Evolutionary conservation across 441 rosid genomes (phyloP).

Genomic region (Gossypium lobatum): DNA sequence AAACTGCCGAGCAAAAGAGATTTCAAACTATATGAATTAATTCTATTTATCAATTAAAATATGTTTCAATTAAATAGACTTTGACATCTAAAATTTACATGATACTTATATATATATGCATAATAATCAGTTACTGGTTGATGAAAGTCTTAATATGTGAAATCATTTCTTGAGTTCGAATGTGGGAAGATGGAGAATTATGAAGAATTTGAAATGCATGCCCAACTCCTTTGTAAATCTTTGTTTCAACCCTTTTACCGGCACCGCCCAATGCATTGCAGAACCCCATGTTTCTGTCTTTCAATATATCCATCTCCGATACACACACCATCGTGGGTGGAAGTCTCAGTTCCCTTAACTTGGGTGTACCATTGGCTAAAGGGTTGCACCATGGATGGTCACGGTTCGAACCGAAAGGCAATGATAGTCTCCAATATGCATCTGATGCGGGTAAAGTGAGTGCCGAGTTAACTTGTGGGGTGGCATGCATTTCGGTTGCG

Average conservation of each 20-base stretch:
- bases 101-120: not conserved
- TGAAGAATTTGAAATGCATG: constrained; percentile 74
- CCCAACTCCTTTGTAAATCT: constrained; percentile 61
- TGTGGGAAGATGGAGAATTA: constrained; percentile 41
- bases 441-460: constrained; percentile 45
- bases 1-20: too few species aligned
- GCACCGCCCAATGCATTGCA: constrained; percentile 36
- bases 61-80: not conserved
- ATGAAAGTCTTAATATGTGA: constrained; percentile 54
- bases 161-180: constrained; percentile 55
- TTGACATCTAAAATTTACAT: not conserved
- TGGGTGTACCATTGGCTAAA: constrained; percentile 18
- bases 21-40: too few species aligned
- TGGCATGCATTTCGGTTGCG: constrained; percentile 33
- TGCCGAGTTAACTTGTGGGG: constrained; percentile 33
- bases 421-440: constrained; percentile 53
- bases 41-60: not conserved
- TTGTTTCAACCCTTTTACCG: constrained; percentile 50
- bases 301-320: constrained; percentile 66
- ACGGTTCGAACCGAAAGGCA: constrained; percentile 45
- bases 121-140: constrained; percentile 18
- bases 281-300: constrained; percentile 54
- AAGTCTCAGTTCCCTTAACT: constrained; percentile 24
- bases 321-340: constrained; percentile 47
- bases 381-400: constrained; percentile 76